Evolutionary conservation across 2,329 filamentous ascomycete species (phyloP), one percentile per base, ranked within the genome.

Genomic region (Colletotrichum sp.): DNA sequence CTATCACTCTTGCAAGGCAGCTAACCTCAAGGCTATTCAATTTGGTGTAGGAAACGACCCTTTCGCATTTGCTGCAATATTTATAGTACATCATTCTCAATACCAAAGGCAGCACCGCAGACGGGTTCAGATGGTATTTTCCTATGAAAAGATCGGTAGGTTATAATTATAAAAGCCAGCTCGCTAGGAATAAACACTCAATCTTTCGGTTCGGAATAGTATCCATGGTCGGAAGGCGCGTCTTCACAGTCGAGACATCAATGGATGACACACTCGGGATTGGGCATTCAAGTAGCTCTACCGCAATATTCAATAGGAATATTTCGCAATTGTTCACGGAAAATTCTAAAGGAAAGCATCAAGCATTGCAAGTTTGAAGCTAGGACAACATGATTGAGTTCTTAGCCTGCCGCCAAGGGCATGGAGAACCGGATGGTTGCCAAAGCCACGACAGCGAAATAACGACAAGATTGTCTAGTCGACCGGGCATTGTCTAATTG

Each of bases 351-450:
- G 36, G 1, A 43, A 3, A 1, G 36, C 36, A 43, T 43, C 2
- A 18, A 3, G 5, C 4, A 43, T 43, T 2, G 36, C 8, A 43
- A 18, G 36, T 43, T 43, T 43, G 36, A 43, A 43, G 1, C 16
- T 43, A 43, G 36, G 16, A 1, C 0, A n/a, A n/a, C 16, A 1
- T 43, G 2, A 2, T 43, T 10, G 0, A 43, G 16, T 10, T 43
- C 0, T 43, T n/a, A 0, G 10, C 36, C 36, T n/a, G 1, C 2
- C 36, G 36, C 4, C 36, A n/a, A 43, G 0, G 36, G 36, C 36
- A 43, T 43, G 36, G 36, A 43, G 0, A 43, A 43, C 16, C 0
- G 16, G 8, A 43, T 10, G 8, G 36, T 43, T 43, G 18, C 39
- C 39, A 43, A 43, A 43, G 39, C 9, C 9, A 43, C 18, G 39